A percentile compares a stretch with the other conserved stretches of the same genome.
Evolutionary conservation across 345 rosid species (phyloP).

Genomic region (Populus ilicifolia): DNA sequence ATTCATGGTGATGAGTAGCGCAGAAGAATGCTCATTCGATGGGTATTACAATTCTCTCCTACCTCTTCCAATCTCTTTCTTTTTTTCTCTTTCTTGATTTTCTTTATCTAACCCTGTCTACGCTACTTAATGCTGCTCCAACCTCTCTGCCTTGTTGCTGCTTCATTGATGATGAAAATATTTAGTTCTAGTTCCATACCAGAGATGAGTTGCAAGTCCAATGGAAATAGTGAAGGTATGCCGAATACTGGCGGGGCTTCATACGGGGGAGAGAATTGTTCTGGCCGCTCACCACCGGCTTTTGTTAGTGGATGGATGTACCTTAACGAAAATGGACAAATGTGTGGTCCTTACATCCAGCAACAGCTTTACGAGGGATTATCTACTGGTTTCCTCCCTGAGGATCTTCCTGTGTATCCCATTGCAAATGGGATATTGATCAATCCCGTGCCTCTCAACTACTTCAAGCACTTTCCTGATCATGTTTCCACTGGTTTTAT

Average conservation of each 20-base stretch:
- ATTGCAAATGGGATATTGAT: constrained; percentile 51
- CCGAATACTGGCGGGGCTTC: constrained; percentile 39
- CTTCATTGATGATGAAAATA: constrained; percentile 35
- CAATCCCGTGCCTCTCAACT: constrained; percentile 71
- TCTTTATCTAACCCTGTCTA: constrained; percentile 6
- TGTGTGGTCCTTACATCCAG: constrained; percentile 93
- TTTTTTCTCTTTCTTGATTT: not conserved
- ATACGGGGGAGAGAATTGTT: constrained; percentile 34
- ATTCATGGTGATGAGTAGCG: constrained; percentile 16
- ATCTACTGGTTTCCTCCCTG: constrained; percentile 76
- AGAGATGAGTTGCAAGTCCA: constrained; percentile 57
- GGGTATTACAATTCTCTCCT: constrained; percentile 30
- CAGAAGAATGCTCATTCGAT: constrained; percentile 29
- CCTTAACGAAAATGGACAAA: constrained; percentile 67
- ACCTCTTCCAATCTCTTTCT: not conserved
- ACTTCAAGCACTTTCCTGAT: constrained; percentile 83
- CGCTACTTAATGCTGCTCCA: constrained; percentile 13
- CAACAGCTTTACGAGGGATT: constrained; percentile 80
- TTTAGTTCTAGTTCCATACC: constrained; percentile 32
- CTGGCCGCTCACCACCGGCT: constrained; percentile 32
- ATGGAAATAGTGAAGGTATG: constrained; percentile 50
- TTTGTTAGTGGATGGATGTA: constrained; percentile 89
- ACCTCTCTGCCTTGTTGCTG: constrained; percentile 32
- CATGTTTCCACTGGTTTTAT: constrained; percentile 82
- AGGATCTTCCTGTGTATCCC: constrained; percentile 84